A percentile compares a stretch with the other conserved stretches of the same genome.
Conservation (phyloP, 495 filamentous ascomycete genomes). For the Penicillium lividum region DNA sequence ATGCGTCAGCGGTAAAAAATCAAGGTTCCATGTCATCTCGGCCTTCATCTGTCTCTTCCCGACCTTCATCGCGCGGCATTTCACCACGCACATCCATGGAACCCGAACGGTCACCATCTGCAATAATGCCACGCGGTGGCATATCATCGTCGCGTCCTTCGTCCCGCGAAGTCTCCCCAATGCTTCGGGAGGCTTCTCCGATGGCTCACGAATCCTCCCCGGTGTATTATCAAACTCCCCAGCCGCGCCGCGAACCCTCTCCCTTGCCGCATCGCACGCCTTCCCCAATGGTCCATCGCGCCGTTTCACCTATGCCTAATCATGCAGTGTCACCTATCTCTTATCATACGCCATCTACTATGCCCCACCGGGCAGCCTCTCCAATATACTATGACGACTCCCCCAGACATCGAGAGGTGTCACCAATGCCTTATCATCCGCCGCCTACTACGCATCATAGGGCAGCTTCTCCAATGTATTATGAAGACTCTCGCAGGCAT, state of each 20-base stretch:
- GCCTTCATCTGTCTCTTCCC: slow-evolving; percentile 25
- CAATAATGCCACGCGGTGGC: slow-evolving; percentile 29
- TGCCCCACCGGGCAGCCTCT: slow-evolving; percentile 20
- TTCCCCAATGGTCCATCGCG: slow-evolving; percentile 3
- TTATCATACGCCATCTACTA: slow-evolving; percentile 9
- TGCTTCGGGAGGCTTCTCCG: slow-evolving; percentile 2
- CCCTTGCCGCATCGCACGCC: slow-evolving; percentile 27
- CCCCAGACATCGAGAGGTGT: slow-evolving; percentile 21
- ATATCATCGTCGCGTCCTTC: slow-evolving; percentile 31
- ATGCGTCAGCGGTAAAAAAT: slow-evolving; percentile 39
- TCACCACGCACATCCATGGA: slow-evolving; percentile 34
- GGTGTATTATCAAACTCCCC: slow-evolving; percentile 7
- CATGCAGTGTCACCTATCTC: slow-evolving; percentile 3
- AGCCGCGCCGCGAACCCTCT: slow-evolving; percentile 33
- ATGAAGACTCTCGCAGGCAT: slow-evolving; percentile 9
- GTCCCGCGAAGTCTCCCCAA: slow-evolving; percentile 40
- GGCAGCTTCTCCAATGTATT: slow-evolving; percentile 14
- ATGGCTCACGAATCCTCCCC: slow-evolving; percentile 2
- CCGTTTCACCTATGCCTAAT: background rate
- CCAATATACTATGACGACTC: slow-evolving; percentile 14
- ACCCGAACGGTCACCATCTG: slow-evolving; percentile 31
- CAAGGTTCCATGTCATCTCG: slow-evolving; percentile 34
- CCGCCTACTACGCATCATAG: slow-evolving; percentile 14
- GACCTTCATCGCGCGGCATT: slow-evolving; percentile 6
- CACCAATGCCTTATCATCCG: slow-evolving; percentile 17